phyloP scores from a whole-genome alignment of 805 yeast genomes.

The Ogataea salicorniae region DNA sequence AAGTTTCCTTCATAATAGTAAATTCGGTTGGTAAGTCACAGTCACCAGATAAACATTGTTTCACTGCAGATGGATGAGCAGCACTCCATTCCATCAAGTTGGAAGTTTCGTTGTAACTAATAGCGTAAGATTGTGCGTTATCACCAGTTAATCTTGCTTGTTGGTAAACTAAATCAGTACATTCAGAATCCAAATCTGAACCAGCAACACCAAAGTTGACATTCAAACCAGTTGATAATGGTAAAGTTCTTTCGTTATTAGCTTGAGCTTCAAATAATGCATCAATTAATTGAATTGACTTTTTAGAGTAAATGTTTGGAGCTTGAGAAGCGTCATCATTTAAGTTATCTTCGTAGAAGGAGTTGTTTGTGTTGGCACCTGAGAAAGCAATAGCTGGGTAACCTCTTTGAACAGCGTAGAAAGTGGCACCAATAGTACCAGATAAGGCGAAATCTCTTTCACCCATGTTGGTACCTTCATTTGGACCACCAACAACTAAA shows the following conservation, averaged over 20 bases:
- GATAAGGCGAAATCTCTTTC: conserved; percentile 39
- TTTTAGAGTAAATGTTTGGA: conserved; percentile 40
- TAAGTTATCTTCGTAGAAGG: conserved; percentile 42
- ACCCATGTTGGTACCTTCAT: conserved; percentile 46
- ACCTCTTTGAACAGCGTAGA: conserved; percentile 43
- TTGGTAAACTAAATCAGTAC: conserved; percentile 39
- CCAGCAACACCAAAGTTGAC: conserved; percentile 48
- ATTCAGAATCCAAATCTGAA: conserved; percentile 31
- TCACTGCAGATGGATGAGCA: conserved; percentile 19
- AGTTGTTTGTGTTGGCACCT: conserved; percentile 44
- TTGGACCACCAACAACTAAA: conserved; percentile 48
- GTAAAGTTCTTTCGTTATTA: conserved; percentile 34
- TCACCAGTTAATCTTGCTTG: conserved; percentile 44
- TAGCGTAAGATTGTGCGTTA: conserved; percentile 28
- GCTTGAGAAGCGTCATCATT: conserved; percentile 36
- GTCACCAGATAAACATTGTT: conserved; percentile 36
- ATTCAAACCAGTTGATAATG: conserved; percentile 40
- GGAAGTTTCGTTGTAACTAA: conserved; percentile 37
- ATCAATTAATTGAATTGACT: conserved; percentile 36
- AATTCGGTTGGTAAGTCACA: conserved; percentile 40
- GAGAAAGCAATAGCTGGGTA: conserved; percentile 47
- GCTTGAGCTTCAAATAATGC: conserved; percentile 35
- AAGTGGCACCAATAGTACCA: conserved; percentile 50
- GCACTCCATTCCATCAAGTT: conserved; percentile 23
- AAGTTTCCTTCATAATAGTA: conserved; percentile 27